Evolutionary conservation across 208 protist genomes (phyloP), one percentile per base, ranked within the genome.

Genomic region (Crithidia fasciculata): DNA sequence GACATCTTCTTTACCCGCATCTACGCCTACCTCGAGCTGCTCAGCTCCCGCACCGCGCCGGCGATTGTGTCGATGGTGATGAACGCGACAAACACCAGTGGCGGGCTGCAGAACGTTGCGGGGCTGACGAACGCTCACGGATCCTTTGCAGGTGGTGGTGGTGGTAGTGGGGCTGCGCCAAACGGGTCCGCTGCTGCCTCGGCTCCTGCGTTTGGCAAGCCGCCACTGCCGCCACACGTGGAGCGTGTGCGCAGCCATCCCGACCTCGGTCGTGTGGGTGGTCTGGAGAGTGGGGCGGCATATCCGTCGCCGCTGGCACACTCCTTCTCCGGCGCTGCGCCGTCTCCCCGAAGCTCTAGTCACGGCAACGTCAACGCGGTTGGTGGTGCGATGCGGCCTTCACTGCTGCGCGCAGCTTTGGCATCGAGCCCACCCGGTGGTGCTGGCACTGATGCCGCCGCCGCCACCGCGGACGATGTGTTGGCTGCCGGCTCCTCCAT

Each of bases 1-100:
- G 90, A 96, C 36, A 70, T 83, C 16, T 95, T 91, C 80, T 95
- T 92, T 71, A 79, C 50, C 19, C 86, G 92, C 57, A 84, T 96
- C 19, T 95, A 87, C 59, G 41, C 68, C 8, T 81, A 83, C 28
- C 75, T 95, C 8, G 88, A 90, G 67, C 53, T 79, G 37, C 60
- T 96, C 40, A 88, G 91, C 66, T 64, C 70, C 8, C 85, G 87
- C 43, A 74, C 78, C 3, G 76, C 76, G 39, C 75, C 80, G 9
- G 82, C 67, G 0, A 72, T 78, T 10, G 76, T 72, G 45, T 77
- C 72, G 50, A 50, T 80, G 44, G 55, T 82, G 47, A 58, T 85
- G 55, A 72, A 73, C 52, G 58, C 77, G 10, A 47, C 77, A 4
- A 49, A 53, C 2, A 8, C 74, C 5, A 28, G 28, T 28, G 72